Percentiles rank a stretch among this genome's conserved stretches.
Conservation (phyloP, 2,329 filamentous ascomycete genomes). For the Exophiala phaeomuriformis region DNA sequence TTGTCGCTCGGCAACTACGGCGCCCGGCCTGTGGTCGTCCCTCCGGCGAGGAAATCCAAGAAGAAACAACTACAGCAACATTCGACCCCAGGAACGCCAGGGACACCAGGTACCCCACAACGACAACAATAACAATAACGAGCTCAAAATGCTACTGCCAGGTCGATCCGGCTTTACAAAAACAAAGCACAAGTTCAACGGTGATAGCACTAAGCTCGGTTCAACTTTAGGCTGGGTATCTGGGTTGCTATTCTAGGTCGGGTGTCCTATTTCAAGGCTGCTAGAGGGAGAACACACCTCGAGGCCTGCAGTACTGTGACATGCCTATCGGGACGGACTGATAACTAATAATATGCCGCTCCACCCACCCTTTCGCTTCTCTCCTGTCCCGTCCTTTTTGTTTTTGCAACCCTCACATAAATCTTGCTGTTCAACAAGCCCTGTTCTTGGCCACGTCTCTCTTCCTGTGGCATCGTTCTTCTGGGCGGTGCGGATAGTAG, state of each 20-base stretch:
- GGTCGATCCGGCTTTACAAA: too few relatives aligned
- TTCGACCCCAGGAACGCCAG: background rate
- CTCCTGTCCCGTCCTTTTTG: background rate
- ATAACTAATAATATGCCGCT: slow-evolving; percentile 5
- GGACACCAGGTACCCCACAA: too few relatives aligned
- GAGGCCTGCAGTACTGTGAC: background rate
- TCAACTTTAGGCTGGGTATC: background rate
- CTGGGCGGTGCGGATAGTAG: too few relatives aligned
- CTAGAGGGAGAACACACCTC: background rate
- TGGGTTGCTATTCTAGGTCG: background rate
- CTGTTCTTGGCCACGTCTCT: too few relatives aligned
- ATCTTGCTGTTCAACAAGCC: too few relatives aligned
- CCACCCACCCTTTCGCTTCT: background rate
- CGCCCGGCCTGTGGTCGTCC: slow-evolving; percentile 37
- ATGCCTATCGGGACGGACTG: background rate
- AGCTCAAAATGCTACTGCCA: too few relatives aligned
- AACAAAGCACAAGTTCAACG: too few relatives aligned
- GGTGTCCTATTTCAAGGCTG: background rate
- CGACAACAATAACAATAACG: too few relatives aligned
- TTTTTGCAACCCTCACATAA: background rate
- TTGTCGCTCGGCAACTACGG: slow-evolving; percentile 71
- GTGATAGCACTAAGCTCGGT: too few relatives aligned
- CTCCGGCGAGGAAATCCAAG: slow-evolving; percentile 60
- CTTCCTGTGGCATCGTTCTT: too few relatives aligned
- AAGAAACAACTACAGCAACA: slow-evolving; percentile 53